Percentiles rank a stretch among this genome's conserved stretches.
phyloP scores from a whole-genome alignment of 192 early-diverging fungal species.

The Podila epicladia region DNA sequence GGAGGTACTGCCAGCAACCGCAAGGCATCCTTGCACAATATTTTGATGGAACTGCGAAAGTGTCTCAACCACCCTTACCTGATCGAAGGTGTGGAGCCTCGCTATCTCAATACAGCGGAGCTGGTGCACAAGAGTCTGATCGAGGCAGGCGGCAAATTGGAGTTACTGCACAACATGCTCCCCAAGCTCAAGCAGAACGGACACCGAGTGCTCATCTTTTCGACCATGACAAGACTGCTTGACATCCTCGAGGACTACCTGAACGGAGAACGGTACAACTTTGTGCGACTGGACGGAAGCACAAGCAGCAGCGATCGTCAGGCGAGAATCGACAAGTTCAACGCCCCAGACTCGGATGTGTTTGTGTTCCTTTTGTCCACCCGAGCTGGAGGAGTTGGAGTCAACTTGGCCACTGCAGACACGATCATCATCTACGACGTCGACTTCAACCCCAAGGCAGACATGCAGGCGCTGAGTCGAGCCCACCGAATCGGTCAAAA shows the following conservation, averaged over 20 bases:
- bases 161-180: conserved; percentile 73
- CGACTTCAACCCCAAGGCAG: conserved; percentile 79
- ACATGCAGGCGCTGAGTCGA: conserved; percentile 77
- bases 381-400: conserved; percentile 80
- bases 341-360: conserved; percentile 64
- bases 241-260: conserved; percentile 85
- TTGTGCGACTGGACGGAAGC: conserved; percentile 74
- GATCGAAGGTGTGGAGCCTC: conserved; percentile 63
- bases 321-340: conserved; percentile 70
- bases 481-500: conserved; percentile 82
- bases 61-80: conserved; percentile 78
- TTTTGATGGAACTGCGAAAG: conserved; percentile 76
- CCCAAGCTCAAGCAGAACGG: conserved; percentile 66
- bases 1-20: conserved; percentile 33
- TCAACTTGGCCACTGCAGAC: conserved; percentile 79
- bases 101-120: conserved; percentile 37
- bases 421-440: conserved; percentile 80
- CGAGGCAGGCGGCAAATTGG: conserved; percentile 71
- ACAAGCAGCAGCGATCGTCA: conserved; percentile 62
- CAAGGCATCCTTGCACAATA: conserved; percentile 52
- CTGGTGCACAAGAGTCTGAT: conserved; percentile 65
- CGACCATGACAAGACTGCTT: conserved; percentile 85
- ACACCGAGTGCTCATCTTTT: conserved; percentile 83
- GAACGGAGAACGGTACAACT: conserved; percentile 57
- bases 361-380: conserved; percentile 78